phyloP scores from a whole-genome alignment of 1,284 basidiomycete species.

The Clitocybe nebularis region DNA sequence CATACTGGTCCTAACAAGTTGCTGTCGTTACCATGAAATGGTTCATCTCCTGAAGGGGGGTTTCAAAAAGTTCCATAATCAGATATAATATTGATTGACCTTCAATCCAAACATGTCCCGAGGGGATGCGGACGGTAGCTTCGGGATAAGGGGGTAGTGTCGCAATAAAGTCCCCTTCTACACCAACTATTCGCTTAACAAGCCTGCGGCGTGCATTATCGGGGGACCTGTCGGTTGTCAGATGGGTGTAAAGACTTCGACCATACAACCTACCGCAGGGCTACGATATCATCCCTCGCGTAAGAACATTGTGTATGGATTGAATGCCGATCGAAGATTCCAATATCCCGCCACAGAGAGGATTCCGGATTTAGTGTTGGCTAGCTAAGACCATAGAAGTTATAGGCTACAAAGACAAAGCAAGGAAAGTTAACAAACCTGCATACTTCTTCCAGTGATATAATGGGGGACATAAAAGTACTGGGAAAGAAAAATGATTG shows the following conservation, averaged over 20 bases:
- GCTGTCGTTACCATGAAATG: slow-evolving; percentile 66
- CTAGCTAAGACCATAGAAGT: slow-evolving; percentile 45
- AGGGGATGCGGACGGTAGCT: slow-evolving; percentile 49
- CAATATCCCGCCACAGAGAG: slow-evolving; percentile 58
- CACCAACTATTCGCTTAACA: slow-evolving; percentile 66
- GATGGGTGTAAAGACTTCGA: background rate
- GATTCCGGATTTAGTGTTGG: slow-evolving; percentile 74
- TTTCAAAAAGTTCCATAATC: background rate
- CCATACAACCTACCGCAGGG: slow-evolving; percentile 42
- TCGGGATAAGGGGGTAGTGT: slow-evolving; percentile 70
- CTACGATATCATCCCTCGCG: slow-evolving; percentile 62
- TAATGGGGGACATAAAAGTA: slow-evolving; percentile 51
- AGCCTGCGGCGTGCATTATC: slow-evolving; percentile 47
- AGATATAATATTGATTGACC: slow-evolving; percentile 30
- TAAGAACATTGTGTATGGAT: slow-evolving; percentile 34
- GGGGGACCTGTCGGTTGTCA: slow-evolving; percentile 48
- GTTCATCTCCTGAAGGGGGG: slow-evolving; percentile 50
- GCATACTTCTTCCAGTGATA: slow-evolving; percentile 70
- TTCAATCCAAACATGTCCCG: slow-evolving; percentile 73
- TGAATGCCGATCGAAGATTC: slow-evolving; percentile 55
- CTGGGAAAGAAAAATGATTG: slow-evolving; percentile 44
- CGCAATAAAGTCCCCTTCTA: slow-evolving; percentile 61
- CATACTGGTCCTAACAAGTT: slow-evolving; percentile 69
- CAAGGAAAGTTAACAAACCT: slow-evolving; percentile 55
- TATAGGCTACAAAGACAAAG: no score